phyloP scores from a whole-genome alignment of 2,329 filamentous ascomycete species.

The Colletotrichum tropicale region DNA sequence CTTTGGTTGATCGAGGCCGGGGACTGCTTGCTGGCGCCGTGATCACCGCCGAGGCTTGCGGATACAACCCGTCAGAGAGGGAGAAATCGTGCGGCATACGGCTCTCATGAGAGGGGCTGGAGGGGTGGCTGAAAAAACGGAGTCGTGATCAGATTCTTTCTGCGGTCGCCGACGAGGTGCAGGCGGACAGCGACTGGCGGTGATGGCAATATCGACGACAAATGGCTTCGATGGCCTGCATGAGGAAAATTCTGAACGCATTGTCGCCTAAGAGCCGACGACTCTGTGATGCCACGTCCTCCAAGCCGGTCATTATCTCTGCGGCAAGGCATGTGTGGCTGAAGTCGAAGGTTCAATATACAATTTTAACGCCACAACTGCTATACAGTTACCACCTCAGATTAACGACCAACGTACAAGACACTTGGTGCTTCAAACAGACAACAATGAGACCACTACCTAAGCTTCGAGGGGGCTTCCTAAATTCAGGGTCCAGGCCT shows the following conservation, averaged over 20 bases:
- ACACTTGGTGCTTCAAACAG: background rate
- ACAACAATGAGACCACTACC: background rate
- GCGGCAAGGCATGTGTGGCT: background rate
- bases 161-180: conserved; percentile 16
- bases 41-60: conserved; percentile 10
- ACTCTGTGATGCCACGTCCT: background rate
- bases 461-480: background rate
- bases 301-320: background rate
- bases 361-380: background rate
- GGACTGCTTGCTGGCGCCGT: conserved; percentile 6
- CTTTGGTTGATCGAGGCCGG: background rate
- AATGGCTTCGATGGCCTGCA: background rate
- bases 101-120: background rate
- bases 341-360: background rate
- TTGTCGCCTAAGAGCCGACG: background rate
- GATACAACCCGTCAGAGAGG: background rate
- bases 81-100: background rate
- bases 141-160: conserved; percentile 18
- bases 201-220: background rate
- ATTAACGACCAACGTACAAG: background rate
- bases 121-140: conserved; percentile 18
- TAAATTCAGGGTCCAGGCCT: conserved; percentile 15
- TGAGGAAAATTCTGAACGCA: background rate
- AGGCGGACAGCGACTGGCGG: conserved; percentile 5
- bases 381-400: background rate